phyloP scores from a whole-genome alignment of 768 basidiomycete genomes.

The Collybiopsis confluens region DNA sequence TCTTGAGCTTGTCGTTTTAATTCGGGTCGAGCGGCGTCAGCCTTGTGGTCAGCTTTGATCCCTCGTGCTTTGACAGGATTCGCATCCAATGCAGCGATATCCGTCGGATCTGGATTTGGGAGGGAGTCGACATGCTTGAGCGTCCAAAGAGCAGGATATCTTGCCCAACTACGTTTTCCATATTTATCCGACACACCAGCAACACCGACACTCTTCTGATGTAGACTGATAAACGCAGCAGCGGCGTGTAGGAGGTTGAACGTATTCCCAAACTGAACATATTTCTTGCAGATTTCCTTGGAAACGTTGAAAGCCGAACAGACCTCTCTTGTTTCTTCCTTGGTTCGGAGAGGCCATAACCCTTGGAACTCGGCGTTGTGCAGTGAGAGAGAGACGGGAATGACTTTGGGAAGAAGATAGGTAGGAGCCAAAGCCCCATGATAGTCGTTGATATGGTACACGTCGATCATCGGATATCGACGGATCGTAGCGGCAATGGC shows the following conservation, averaged over 20 bases:
- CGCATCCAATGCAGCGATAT: conserved; percentile 90
- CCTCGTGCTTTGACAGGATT: conserved; percentile 66
- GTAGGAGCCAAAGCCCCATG: conserved; percentile 90
- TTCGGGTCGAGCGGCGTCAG: conserved; percentile 89
- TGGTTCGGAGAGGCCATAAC: conserved; percentile 92
- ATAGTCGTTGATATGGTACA: conserved; percentile 95
- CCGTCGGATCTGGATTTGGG: conserved; percentile 92
- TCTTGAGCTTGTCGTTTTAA: conserved; percentile 90
- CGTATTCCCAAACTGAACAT: conserved; percentile 97
- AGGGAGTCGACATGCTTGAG: conserved; percentile 93
- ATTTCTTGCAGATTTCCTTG: conserved; percentile 94
- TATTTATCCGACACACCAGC: conserved; percentile 98
- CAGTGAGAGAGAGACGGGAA: conserved; percentile 86
- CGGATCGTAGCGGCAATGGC: conserved; percentile 91
- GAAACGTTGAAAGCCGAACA: conserved; percentile 97
- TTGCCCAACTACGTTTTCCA: conserved; percentile 94
- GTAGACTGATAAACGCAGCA: conserved; percentile 86
- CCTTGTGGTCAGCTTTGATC: conserved; percentile 71
- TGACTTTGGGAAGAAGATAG: conserved; percentile 86
- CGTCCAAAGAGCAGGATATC: conserved; percentile 95
- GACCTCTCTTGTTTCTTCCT: conserved; percentile 98
- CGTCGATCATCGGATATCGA: conserved; percentile 80
- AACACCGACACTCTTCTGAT: conserved; percentile 91
- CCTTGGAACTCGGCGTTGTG: conserved; percentile 99
- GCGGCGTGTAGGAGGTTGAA: conserved; percentile 94